Conservation (phyloP, 2,329 filamentous ascomycete species). For the Colletotrichum sp. region DNA sequence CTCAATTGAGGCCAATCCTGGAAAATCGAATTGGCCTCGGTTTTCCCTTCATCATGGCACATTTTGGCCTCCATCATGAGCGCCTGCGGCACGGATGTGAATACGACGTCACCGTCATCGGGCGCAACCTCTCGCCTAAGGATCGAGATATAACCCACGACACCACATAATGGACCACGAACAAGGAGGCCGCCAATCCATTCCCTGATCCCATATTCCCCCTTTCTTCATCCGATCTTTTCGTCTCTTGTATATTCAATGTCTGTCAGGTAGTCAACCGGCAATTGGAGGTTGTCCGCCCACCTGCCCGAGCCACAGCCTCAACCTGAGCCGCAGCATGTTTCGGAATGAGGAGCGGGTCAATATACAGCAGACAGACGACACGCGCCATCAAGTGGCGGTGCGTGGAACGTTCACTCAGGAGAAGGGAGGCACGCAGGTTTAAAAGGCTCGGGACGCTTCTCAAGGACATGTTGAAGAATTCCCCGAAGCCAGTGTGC, state of each 20-base stretch:
- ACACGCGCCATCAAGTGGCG: constrained; percentile 3
- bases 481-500: not conserved
- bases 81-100: not conserved
- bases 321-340: not conserved
- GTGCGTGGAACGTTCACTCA: not conserved
- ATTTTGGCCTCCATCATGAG: not conserved
- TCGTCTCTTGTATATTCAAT: not conserved
- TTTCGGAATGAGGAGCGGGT: not conserved
- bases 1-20: not conserved
- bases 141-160: not conserved
- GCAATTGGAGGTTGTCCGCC: not conserved
- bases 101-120: not conserved
- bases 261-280: not conserved
- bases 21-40: not conserved
- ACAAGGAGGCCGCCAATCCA: not conserved
- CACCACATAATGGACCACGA: not conserved
- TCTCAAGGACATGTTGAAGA: accelerated
- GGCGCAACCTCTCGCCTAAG: not conserved
- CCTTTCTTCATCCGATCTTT: not conserved
- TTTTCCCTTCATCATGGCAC: accelerated
- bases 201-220: not conserved
- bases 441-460: not conserved
- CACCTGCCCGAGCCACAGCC: not conserved
- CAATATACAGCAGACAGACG: not conserved
- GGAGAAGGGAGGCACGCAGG: not conserved